A percentile compares a stretch with the other conserved stretches of the same genome.
These are phyloP conservation scores for Protostelium mycophagum DNA, from an alignment of 78 protist species.

Conservation along the genomic window DNA sequence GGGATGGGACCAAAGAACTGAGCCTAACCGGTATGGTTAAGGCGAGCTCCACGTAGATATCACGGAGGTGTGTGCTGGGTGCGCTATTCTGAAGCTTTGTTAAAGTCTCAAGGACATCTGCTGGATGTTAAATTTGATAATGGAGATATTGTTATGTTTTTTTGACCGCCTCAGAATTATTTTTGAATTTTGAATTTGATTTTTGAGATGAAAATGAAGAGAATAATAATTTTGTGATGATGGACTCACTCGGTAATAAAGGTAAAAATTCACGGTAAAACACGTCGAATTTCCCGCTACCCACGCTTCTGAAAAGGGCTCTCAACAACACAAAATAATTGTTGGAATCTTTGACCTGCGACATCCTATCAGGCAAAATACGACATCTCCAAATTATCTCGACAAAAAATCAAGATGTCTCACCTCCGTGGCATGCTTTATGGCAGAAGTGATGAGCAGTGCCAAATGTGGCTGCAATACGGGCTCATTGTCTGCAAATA, in stretches of 20 bases:
- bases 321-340: conserved; percentile 62
- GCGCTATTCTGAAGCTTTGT: conserved; percentile 30
- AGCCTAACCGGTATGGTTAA: conserved; percentile 84
- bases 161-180: no score
- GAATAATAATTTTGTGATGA: background rate
- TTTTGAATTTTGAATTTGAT: no score
- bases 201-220: no score
- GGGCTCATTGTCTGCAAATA: conserved; percentile 62
- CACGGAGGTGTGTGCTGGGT: conserved; percentile 21
- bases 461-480: conserved; percentile 67
- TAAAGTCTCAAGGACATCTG: conserved; percentile 58
- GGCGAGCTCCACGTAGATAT: conserved; percentile 83
- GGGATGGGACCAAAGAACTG: conserved; percentile 64
- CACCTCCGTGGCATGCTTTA: conserved; percentile 10
- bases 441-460: conserved; percentile 26
- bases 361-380: background rate
- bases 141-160: no score
- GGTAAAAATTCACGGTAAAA: conserved; percentile 76
- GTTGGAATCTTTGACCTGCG: conserved; percentile 22
- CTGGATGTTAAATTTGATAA: no score
- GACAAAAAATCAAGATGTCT: no score
- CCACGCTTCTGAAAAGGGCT: conserved; percentile 60
- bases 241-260: conserved; percentile 39
- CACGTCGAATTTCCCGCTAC: conserved; percentile 75
- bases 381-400: no score